Percentiles rank a stretch among this genome's conserved stretches.
Evolutionary conservation across 768 basidiomycete genomes (phyloP).

Genomic region (Termitomyces sp.): DNA sequence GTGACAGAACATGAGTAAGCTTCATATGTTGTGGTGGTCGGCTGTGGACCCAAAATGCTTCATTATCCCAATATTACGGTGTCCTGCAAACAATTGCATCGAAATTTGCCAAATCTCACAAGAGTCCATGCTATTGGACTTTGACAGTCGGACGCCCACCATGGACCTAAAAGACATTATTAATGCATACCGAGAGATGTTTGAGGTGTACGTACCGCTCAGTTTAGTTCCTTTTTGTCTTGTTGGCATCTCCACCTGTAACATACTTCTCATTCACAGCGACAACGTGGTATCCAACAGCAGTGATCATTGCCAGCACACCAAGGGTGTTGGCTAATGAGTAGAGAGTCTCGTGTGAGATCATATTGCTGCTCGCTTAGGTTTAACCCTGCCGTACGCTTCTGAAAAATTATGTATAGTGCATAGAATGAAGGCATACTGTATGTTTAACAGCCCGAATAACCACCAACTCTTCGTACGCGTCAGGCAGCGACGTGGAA

Average conservation of each 20-base stretch:
- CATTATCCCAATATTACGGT: neutral
- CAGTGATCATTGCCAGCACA: conserved; percentile 77
- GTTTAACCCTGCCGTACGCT: neutral
- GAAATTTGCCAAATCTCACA: neutral
- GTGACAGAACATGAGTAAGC: neutral
- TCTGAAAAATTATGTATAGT: neutral
- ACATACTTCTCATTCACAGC: conserved; percentile 67
- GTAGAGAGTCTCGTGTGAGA: conserved; percentile 75
- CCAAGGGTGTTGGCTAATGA: conserved; percentile 81
- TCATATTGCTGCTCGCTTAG: conserved; percentile 42
- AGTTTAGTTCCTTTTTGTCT: conserved; percentile 15
- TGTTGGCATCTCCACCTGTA: conserved; percentile 17
- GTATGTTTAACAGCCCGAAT: neutral
- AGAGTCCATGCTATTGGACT: neutral
- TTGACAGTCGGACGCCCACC: neutral
- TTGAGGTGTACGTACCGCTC: neutral
- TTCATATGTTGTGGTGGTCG: neutral
- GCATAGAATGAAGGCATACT: neutral
- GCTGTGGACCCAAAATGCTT: neutral
- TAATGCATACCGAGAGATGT: neutral
- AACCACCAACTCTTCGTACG: neutral
- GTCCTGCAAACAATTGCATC: neutral
- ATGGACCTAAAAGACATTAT: neutral
- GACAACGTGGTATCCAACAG: conserved; percentile 87
- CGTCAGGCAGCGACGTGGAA: conserved; percentile 2